Conservation (phyloP, 2,329 filamentous ascomycete genomes). For the Diplodia scrobiculata region DNA sequence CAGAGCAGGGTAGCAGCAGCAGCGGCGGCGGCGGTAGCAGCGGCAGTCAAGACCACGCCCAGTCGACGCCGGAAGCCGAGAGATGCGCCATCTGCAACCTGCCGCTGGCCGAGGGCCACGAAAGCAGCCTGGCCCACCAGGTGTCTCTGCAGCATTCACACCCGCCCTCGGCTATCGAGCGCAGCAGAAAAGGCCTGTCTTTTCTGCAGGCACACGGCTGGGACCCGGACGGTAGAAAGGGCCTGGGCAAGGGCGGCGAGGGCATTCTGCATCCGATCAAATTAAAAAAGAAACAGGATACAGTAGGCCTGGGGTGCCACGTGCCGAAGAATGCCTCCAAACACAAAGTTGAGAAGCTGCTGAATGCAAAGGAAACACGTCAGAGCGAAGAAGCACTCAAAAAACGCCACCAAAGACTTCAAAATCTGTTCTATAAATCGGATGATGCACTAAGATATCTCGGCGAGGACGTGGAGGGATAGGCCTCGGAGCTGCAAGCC, state of each 20-base stretch:
- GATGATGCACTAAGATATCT: constrained; percentile 78
- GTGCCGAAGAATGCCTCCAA: constrained; percentile 40
- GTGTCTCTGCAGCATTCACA: constrained; percentile 68
- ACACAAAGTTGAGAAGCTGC: constrained; percentile 37
- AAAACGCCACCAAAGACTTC: constrained; percentile 64
- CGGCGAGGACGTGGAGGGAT: constrained; percentile 42
- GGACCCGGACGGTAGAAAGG: constrained; percentile 71
- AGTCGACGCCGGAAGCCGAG: constrained; percentile 32
- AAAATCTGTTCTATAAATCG: constrained; percentile 71
- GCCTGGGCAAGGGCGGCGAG: constrained; percentile 68
- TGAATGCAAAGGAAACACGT: constrained; percentile 56
- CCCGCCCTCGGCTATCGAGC: constrained; percentile 71
- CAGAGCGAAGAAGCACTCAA: constrained; percentile 64
- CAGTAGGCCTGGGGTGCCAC: constrained; percentile 68
- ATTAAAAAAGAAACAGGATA: constrained; percentile 70
- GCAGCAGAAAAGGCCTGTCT: constrained; percentile 68
- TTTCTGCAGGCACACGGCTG: constrained; percentile 70
- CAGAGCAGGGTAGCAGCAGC: neutral
- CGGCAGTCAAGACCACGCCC: too few relatives aligned
- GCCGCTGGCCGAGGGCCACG: constrained; percentile 52
- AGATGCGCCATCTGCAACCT: constrained; percentile 44
- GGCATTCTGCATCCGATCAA: constrained; percentile 79
- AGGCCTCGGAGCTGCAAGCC: neutral
- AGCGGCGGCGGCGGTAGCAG: neutral
- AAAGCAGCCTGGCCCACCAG: constrained; percentile 69